Evolutionary conservation across 495 filamentous ascomycete genomes (phyloP), one percentile per base, ranked within the genome.

Genomic region (Evansstolkia leycettana): DNA sequence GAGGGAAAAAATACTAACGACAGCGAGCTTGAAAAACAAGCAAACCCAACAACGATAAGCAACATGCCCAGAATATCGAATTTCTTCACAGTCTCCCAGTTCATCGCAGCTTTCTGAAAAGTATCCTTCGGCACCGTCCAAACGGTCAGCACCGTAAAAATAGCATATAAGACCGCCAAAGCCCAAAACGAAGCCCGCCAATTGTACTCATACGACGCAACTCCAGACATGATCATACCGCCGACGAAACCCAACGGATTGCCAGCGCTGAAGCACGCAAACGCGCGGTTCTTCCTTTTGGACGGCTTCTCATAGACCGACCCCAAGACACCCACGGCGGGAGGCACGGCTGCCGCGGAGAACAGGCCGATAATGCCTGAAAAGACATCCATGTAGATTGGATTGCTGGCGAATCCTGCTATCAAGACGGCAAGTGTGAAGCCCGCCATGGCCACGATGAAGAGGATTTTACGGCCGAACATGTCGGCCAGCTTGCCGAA

Each of bases 401-500:
- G 63, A 38, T 65, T 62, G 36, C 61, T 64, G 17, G 73, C 58
- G 43, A 77, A 80, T 4, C 72, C 71, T 1, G 69, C 59, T 6
- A 67, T 51, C 25, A 78, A 52, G 7, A 49, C 42, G 2, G 72
- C 70, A 26, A 70, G 55, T 2, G 71, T 57, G 31, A 76, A 72
- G 51, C 76, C 71, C 20, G 70, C 65, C 30, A 76, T 71, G n/a
- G 71, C 72, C n/a, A 51, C 51, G 31, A 81, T 66, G 54, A 82
- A 82, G 28, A 83, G 64, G 14, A 54, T 55, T 36, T 72, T 67
- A 37, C 76, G 75, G 15, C 76, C 78, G 39, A 78, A 81, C 31
- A 82, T 65, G 46, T 83, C 78, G 12, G 68, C 74, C 18, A 82
- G 55, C 36, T 72, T 68, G 27, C 78, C 78, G 60, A 76, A 82